A percentile compares a stretch with the other conserved stretches of the same genome.
phyloP scores from a whole-genome alignment of 1,139 yeast species.

The Protomyces lactucae-debilis region DNA sequence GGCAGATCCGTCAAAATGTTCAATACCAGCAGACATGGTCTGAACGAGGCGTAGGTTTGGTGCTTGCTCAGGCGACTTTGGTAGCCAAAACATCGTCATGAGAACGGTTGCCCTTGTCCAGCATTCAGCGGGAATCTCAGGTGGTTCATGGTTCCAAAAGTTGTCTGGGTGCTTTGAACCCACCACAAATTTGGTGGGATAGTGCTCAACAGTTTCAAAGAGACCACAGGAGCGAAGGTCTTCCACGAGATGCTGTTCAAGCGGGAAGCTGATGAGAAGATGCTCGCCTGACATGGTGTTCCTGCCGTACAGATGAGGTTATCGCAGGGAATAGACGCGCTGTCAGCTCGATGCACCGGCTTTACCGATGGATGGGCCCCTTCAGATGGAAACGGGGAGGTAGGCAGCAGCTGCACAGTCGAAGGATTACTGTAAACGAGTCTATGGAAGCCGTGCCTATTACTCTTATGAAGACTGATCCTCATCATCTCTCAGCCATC shows the following conservation, averaged over 20 bases:
- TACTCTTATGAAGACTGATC: no score
- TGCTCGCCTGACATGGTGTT: not conserved
- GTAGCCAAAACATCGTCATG: constrained; percentile 15
- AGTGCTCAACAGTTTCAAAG: constrained; percentile 7
- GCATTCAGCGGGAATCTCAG: constrained; percentile 7
- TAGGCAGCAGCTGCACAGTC: no score
- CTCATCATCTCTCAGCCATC: no score
- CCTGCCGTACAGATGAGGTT: no score
- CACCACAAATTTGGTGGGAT: constrained; percentile 5
- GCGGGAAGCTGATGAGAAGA: constrained; percentile 3
- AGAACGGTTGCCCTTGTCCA: constrained; percentile 5
- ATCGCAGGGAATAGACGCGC: no score
- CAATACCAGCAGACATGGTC: constrained; percentile 19
- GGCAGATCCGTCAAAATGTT: not conserved
- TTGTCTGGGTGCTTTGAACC: constrained; percentile 1
- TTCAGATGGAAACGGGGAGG: no score
- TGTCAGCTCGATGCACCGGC: no score
- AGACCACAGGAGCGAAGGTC: not conserved
- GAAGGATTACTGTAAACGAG: no score
- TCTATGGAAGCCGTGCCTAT: no score
- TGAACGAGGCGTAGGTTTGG: constrained; percentile 15
- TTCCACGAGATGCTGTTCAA: constrained; percentile 4
- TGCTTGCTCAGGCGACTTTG: constrained; percentile 4
- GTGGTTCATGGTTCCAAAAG: constrained; percentile 11
- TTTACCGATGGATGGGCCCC: no score